Evolutionary conservation across 441 rosid genomes (phyloP).

Genomic region (Kokia cookei): DNA sequence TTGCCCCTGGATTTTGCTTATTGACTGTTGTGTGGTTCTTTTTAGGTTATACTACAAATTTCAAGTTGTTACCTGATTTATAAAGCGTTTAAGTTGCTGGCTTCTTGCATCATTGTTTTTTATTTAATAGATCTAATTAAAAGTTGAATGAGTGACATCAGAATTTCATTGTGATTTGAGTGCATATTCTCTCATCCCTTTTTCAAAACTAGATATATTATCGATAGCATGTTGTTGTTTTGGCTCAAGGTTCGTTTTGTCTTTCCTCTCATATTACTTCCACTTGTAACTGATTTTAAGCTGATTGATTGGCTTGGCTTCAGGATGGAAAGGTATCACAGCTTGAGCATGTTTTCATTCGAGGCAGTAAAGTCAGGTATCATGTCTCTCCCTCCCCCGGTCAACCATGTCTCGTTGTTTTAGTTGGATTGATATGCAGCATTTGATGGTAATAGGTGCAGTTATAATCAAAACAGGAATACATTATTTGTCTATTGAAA

Average conservation of each 20-base stretch:
- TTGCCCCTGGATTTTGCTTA: not conserved
- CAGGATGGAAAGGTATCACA: conserved; percentile 97
- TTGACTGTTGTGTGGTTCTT: not conserved
- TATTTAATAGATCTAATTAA: not conserved
- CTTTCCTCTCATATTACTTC: not conserved
- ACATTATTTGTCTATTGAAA: not conserved
- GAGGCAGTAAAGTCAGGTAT: conserved; percentile 99
- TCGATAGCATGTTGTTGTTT: not conserved
- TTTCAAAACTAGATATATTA: not conserved
- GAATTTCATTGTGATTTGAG: not conserved
- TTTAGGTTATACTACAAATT: not conserved
- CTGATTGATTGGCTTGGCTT: not conserved
- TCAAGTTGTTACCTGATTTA: not conserved
- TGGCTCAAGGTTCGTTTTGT: not conserved
- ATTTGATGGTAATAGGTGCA: not conserved
- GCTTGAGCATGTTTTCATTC: conserved; percentile 95
- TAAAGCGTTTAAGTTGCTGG: not conserved
- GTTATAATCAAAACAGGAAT: not conserved
- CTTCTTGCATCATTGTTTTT: not conserved
- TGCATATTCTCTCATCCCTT: not conserved
- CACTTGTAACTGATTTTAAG: not conserved
- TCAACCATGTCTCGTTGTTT: not conserved
- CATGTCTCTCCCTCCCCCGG: not conserved
- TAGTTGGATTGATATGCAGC: not conserved
- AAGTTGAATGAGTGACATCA: not conserved